Conservation (phyloP, 176 grass and related monocot genomes). For the Avena eriantha region DNA sequence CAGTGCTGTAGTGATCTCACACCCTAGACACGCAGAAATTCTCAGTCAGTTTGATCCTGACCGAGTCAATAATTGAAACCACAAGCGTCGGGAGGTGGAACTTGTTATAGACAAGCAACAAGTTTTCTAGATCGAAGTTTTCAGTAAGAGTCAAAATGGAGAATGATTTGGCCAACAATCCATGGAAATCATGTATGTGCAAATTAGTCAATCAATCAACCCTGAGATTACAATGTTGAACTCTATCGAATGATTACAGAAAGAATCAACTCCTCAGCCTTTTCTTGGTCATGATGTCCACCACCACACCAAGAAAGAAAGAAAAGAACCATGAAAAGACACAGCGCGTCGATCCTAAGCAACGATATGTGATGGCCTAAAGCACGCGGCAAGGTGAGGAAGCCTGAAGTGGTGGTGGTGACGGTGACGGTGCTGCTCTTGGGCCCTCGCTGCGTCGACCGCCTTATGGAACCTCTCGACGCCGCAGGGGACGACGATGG, state of each 20-base stretch:
- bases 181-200: not conserved
- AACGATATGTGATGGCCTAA: not conserved
- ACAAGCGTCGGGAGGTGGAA: not conserved
- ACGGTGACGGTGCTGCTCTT: not conserved
- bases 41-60: not conserved
- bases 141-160: too few species aligned
- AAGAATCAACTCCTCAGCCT: not conserved
- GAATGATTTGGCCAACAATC: too few species aligned
- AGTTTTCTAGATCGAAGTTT: too few species aligned
- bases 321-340: not conserved
- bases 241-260: not conserved
- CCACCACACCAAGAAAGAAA: not conserved
- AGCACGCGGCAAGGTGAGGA: slow-evolving; percentile 1
- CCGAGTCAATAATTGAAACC: not conserved
- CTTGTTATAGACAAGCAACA: not conserved
- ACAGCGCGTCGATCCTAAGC: not conserved
- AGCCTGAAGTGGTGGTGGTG: not conserved
- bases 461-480: not conserved
- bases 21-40: not conserved
- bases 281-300: not conserved
- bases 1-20: too few species aligned
- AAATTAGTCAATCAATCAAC: not conserved
- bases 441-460: not conserved
- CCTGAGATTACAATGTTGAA: not conserved
- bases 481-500: slow-evolving; percentile 8